phyloP scores from a whole-genome alignment of 83 land plant species.

The Isoetes engelmannii region DNA sequence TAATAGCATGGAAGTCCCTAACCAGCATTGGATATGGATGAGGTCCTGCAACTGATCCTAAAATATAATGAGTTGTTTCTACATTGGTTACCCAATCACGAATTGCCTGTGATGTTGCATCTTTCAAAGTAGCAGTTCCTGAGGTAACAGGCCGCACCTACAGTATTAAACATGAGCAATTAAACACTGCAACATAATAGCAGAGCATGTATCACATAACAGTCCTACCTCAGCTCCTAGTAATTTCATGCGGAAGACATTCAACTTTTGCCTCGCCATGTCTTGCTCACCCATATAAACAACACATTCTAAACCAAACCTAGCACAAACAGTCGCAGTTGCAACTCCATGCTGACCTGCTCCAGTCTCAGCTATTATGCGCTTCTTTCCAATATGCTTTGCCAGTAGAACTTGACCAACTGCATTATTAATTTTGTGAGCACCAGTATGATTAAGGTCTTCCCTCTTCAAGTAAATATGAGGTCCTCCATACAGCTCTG shows the following conservation, averaged over 20 bases:
- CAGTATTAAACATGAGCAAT: neutral
- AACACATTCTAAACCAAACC: slow-evolving; percentile 63
- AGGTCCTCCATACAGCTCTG: slow-evolving; percentile 71
- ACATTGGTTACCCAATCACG: slow-evolving; percentile 77
- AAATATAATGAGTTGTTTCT: slow-evolving; percentile 65
- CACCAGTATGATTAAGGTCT: slow-evolving; percentile 82
- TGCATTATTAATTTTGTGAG: slow-evolving; percentile 96
- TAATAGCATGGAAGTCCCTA: slow-evolving; percentile 75
- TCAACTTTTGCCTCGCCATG: slow-evolving; percentile 70
- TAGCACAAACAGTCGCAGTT: slow-evolving; percentile 89
- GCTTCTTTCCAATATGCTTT: slow-evolving; percentile 62
- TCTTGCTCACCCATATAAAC: slow-evolving; percentile 82
- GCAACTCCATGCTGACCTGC: slow-evolving; percentile 96
- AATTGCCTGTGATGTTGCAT: slow-evolving; percentile 86
- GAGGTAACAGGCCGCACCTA: slow-evolving; percentile 56
- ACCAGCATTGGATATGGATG: slow-evolving; percentile 87
- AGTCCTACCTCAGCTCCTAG: slow-evolving; percentile 62
- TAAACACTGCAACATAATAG: slow-evolving; percentile 31
- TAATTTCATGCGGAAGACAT: slow-evolving; percentile 67
- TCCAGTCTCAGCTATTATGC: slow-evolving; percentile 85
- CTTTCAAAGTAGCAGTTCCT: slow-evolving; percentile 72
- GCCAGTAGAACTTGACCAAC: slow-evolving; percentile 91
- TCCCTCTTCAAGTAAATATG: slow-evolving; percentile 84
- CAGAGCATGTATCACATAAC: slow-evolving; percentile 4
- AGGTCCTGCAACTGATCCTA: slow-evolving; percentile 84